phyloP scores from a whole-genome alignment of 1,284 basidiomycete genomes.

The Wallemia ichthyophaga region DNA sequence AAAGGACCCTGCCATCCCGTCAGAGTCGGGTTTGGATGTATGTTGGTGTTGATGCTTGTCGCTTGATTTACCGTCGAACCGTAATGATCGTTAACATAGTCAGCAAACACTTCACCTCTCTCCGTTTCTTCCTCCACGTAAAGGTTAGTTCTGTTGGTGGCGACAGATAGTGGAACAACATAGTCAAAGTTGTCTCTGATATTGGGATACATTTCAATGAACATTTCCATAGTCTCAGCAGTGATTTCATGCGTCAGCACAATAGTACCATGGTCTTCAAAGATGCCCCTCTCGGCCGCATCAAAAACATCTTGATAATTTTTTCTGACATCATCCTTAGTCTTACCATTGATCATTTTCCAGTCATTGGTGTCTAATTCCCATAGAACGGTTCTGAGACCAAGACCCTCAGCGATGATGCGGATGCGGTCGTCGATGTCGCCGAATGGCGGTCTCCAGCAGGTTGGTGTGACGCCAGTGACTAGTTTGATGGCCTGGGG shows the following conservation, averaged over 20 bases:
- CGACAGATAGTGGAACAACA: not conserved
- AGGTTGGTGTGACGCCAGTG: slow-evolving; percentile 20
- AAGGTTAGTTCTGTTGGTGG: not conserved
- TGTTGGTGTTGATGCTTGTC: not conserved
- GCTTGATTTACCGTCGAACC: not conserved
- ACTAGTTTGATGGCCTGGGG: slow-evolving; percentile 21
- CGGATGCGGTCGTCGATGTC: slow-evolving; percentile 24
- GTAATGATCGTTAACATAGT: not conserved
- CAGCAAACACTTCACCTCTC: not conserved
- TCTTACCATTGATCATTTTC: slow-evolving; percentile 10
- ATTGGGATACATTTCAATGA: slow-evolving; percentile 12
- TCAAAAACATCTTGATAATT: slow-evolving; percentile 20
- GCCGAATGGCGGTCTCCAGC: slow-evolving; percentile 17
- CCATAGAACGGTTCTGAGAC: slow-evolving; percentile 22
- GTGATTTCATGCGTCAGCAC: slow-evolving; percentile 20
- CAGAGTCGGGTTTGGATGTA: not conserved
- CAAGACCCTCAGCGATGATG: slow-evolving; percentile 20
- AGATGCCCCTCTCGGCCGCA: slow-evolving; percentile 14
- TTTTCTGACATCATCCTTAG: slow-evolving; percentile 13
- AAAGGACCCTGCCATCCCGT: not conserved
- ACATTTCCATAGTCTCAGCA: slow-evolving; percentile 16
- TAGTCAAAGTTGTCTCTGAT: slow-evolving; percentile 9
- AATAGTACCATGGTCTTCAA: slow-evolving; percentile 15
- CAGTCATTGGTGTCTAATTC: slow-evolving; percentile 19
- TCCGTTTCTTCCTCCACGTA: not conserved